These are phyloP conservation scores for Eragrostis nindensis DNA, from an alignment of 176 grass and related monocot genomes.

Conservation along the genomic window DNA sequence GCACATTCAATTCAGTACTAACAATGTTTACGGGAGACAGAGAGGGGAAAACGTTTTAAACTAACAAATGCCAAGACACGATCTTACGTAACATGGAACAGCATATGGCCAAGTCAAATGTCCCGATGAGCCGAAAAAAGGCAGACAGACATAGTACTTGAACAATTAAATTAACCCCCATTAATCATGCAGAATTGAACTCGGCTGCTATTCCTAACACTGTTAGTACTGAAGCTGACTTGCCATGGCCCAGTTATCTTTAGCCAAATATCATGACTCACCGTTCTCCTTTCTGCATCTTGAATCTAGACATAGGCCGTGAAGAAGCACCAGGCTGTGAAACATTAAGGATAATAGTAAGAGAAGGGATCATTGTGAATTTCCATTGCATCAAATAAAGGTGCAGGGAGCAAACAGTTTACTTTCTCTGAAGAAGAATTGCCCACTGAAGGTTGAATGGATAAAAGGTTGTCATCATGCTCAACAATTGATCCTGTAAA, in stretches of 20 bases:
- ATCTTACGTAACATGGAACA: too few relatives aligned
- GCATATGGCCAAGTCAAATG: too few relatives aligned
- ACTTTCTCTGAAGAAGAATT: constrained; percentile 47
- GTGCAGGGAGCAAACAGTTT: not conserved
- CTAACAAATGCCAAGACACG: not conserved
- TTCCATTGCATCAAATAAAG: not conserved
- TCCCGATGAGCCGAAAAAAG: too few relatives aligned
- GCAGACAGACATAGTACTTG: too few relatives aligned
- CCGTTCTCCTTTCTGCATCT: constrained; percentile 71
- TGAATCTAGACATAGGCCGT: constrained; percentile 91
- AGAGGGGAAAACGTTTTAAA: not conserved
- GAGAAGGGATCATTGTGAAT: not conserved
- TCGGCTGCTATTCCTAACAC: too few relatives aligned
- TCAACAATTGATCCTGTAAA: constrained; percentile 88
- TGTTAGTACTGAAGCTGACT: too few relatives aligned
- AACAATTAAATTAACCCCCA: too few relatives aligned
- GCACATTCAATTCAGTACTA: too few relatives aligned
- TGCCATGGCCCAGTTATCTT: not conserved
- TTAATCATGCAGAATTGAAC: too few relatives aligned
- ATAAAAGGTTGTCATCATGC: constrained; percentile 53
- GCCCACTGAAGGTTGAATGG: constrained; percentile 46
- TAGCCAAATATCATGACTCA: constrained; percentile 31
- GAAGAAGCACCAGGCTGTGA: constrained; percentile 63
- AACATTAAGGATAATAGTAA: constrained; percentile 26
- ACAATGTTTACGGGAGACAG: too few relatives aligned